Conservation (phyloP, 2,329 filamentous ascomycete species). For the Xylariaceae sp. region DNA sequence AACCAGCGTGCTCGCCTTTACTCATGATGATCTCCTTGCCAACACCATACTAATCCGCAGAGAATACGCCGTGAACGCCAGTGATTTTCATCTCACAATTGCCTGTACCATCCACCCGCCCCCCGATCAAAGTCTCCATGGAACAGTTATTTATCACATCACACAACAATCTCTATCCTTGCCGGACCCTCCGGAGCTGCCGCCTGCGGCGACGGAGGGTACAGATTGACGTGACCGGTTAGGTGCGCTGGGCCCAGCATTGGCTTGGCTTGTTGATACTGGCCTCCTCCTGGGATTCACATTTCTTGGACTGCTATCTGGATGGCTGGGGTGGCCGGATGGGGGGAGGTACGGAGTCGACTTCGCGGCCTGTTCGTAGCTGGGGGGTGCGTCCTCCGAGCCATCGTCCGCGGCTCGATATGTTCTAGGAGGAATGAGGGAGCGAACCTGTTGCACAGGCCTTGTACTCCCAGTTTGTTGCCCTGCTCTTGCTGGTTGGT, state of each 20-base stretch:
- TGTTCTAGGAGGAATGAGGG: constrained; percentile 43
- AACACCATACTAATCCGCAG: too few relatives aligned
- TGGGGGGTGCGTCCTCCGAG: constrained; percentile 51
- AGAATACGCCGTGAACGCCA: too few relatives aligned
- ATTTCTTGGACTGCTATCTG: constrained; percentile 37
- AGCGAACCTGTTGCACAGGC: constrained; percentile 41
- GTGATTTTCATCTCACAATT: too few relatives aligned
- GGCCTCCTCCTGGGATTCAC: constrained; percentile 23
- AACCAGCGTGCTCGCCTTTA: too few relatives aligned
- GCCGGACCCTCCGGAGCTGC: constrained; percentile 11
- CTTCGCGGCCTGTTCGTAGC: constrained; percentile 55
- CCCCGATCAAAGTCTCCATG: neutral
- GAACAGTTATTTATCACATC: constrained; percentile 25
- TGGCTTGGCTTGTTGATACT: constrained; percentile 13
- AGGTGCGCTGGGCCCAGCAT: constrained; percentile 24
- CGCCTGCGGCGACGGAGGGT: constrained; percentile 18
- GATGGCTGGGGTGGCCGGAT: constrained; percentile 47
- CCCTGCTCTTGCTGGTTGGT: constrained; percentile 21
- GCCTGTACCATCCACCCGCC: too few relatives aligned
- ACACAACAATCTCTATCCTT: constrained; percentile 31
- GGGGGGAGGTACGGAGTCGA: constrained; percentile 50
- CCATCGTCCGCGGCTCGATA: constrained; percentile 38
- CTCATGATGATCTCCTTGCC: too few relatives aligned
- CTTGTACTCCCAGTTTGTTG: constrained; percentile 21
- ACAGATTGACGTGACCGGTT: constrained; percentile 38